These are phyloP conservation scores for Irpex lacteus DNA, from an alignment of 1,284 basidiomycete genomes.

Conservation along the genomic window DNA sequence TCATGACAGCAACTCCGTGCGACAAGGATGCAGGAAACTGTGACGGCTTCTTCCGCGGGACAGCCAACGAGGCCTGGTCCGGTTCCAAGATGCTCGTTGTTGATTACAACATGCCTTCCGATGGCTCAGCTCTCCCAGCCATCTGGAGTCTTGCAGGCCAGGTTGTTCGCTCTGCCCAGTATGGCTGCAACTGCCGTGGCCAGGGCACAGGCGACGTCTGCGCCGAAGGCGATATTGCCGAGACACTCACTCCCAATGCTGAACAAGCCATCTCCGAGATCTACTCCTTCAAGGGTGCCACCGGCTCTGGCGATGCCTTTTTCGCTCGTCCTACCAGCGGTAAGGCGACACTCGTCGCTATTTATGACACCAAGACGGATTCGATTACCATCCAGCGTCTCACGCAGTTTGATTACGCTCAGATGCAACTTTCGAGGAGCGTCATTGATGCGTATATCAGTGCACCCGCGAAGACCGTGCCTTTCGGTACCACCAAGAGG, in stretches of 20 bases:
- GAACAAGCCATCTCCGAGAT: slow-evolving; percentile 29
- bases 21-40: slow-evolving; percentile 14
- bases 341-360: slow-evolving; percentile 20
- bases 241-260: slow-evolving; percentile 23
- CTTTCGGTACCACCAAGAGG: slow-evolving; percentile 18
- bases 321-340: slow-evolving; percentile 25
- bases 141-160: slow-evolving; percentile 31
- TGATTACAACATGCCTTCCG: slow-evolving; percentile 20
- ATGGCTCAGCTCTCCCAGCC: slow-evolving; percentile 22
- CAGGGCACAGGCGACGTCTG: slow-evolving; percentile 23
- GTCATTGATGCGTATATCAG: slow-evolving; percentile 25
- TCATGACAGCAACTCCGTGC: slow-evolving; percentile 24
- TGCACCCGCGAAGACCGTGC: slow-evolving; percentile 20
- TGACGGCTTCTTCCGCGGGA: slow-evolving; percentile 29
- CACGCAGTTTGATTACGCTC: slow-evolving; percentile 23
- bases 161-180: slow-evolving; percentile 30
- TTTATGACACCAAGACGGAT: slow-evolving; percentile 28
- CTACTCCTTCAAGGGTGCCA: slow-evolving; percentile 32
- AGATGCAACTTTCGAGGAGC: slow-evolving; percentile 21
- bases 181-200: slow-evolving; percentile 34
- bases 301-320: slow-evolving; percentile 25
- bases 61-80: slow-evolving; percentile 30
- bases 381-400: slow-evolving; percentile 23
- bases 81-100: slow-evolving; percentile 28
- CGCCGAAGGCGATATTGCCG: slow-evolving; percentile 31